Evolutionary conservation across 2,329 filamentous ascomycete species (phyloP).

Genomic region (Blastomyces percursus): DNA sequence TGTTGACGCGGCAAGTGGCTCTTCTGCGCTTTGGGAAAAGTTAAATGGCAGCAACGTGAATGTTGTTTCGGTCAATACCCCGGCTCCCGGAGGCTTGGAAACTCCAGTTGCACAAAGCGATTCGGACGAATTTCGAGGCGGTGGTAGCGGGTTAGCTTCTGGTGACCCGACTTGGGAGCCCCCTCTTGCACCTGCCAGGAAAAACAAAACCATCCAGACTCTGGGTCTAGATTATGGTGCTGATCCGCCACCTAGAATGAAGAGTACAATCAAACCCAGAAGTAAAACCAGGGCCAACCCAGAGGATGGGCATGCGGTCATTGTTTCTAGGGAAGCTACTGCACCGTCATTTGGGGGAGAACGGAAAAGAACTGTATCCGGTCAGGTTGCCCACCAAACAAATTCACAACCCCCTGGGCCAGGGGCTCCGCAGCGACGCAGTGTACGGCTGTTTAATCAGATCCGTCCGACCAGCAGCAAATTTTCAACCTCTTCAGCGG

Average conservation of each 20-base stretch:
- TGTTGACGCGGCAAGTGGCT: slow-evolving; percentile 24
- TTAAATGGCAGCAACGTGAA: slow-evolving; percentile 38
- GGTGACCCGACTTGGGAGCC: slow-evolving; percentile 31
- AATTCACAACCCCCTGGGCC: slow-evolving; percentile 50
- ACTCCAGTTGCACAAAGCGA: slow-evolving; percentile 48
- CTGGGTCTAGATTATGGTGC: slow-evolving; percentile 40
- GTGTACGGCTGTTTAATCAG: slow-evolving; percentile 60
- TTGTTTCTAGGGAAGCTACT: slow-evolving; percentile 22
- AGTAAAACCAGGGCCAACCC: slow-evolving; percentile 30
- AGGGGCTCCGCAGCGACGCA: slow-evolving; percentile 54
- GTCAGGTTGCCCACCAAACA: slow-evolving; percentile 50
- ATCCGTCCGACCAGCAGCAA: slow-evolving; percentile 56
- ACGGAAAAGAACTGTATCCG: slow-evolving; percentile 86
- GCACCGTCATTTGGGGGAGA: slow-evolving; percentile 39
- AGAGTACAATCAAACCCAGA: slow-evolving; percentile 39
- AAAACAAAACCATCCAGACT: slow-evolving; percentile 45
- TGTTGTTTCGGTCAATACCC: slow-evolving; percentile 26
- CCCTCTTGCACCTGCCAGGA: slow-evolving; percentile 36
- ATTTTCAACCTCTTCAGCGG: slow-evolving; percentile 47
- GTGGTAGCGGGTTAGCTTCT: slow-evolving; percentile 18
- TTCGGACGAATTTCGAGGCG: slow-evolving; percentile 30
- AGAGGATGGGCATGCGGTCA: slow-evolving; percentile 30
- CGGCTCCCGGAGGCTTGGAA: slow-evolving; percentile 46
- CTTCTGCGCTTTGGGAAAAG: slow-evolving; percentile 40
- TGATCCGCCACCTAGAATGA: slow-evolving; percentile 55